Evolutionary conservation across 495 filamentous ascomycete species (phyloP).

Genomic region (Articulospora tetracladia): DNA sequence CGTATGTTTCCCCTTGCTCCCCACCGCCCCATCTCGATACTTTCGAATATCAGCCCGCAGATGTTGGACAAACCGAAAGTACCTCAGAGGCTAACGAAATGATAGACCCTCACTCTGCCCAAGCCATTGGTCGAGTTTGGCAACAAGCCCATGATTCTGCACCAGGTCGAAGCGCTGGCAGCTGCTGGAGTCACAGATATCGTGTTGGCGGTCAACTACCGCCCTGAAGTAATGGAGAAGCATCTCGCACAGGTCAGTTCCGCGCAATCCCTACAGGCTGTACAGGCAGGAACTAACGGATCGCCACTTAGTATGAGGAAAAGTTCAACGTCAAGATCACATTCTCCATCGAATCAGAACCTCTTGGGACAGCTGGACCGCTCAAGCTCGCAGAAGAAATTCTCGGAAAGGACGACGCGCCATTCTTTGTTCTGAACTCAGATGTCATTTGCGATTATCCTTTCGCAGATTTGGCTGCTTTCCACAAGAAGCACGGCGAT

Average conservation of each 20-base stretch:
- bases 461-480: conserved; percentile 82
- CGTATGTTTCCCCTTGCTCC: conserved; percentile 55
- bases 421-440: conserved; percentile 99
- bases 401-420: conserved; percentile 85
- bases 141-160: conserved; percentile 98
- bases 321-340: conserved; percentile 90
- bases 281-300: neutral
- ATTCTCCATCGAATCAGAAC: conserved; percentile 94
- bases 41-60: conserved; percentile 11
- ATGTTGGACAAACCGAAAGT: conserved; percentile 7
- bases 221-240: conserved; percentile 90
- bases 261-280: neutral
- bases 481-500: conserved; percentile 87
- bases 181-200: conserved; percentile 97
- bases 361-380: conserved; percentile 92
- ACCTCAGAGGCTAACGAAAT: conserved; percentile 14
- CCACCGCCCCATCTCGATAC: conserved; percentile 13
- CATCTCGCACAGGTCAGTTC: conserved; percentile 47
- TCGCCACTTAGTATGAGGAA: conserved; percentile 70
- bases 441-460: conserved; percentile 99
- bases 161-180: conserved; percentile 94
- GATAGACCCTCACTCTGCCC: conserved; percentile 89
- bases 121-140: conserved; percentile 98
- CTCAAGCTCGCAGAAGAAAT: conserved; percentile 94
- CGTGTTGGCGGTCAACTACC: conserved; percentile 97